Evolutionary conservation across 2,329 filamentous ascomycete genomes (phyloP).

Genomic region (Venturia pyrina): DNA sequence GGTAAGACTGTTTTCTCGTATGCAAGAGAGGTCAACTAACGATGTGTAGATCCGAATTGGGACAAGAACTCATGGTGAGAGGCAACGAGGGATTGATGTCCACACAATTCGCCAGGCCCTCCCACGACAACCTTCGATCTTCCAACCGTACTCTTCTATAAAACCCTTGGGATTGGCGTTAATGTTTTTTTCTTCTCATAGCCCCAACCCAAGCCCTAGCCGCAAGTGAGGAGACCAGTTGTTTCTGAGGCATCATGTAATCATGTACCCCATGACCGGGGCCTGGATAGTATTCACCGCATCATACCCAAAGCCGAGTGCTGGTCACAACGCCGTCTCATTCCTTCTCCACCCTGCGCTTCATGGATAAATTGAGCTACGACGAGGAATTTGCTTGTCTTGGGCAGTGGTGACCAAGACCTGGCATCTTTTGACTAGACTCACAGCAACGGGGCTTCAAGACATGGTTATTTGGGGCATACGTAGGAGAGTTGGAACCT

Average conservation of each 20-base stretch:
- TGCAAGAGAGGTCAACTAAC: constrained; percentile 1
- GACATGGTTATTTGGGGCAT: not conserved
- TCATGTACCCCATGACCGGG: not conserved
- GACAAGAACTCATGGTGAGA: constrained; percentile 75
- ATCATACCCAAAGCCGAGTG: no score
- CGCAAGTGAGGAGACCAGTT: not conserved
- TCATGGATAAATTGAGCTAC: not conserved
- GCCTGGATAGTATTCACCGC: not conserved
- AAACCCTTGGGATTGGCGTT: not conserved
- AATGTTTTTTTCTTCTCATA: not conserved
- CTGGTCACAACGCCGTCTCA: no score
- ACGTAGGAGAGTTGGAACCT: not conserved
- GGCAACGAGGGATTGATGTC: not conserved
- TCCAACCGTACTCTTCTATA: not conserved
- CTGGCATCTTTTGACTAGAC: not conserved
- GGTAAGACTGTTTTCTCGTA: constrained; percentile 44
- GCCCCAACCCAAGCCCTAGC: not conserved
- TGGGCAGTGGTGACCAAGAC: not conserved
- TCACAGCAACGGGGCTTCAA: not conserved
- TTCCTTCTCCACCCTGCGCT: no score
- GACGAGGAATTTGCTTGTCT: not conserved
- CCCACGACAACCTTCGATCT: not conserved
- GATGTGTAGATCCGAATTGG: constrained; percentile 66
- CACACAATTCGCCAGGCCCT: not conserved
- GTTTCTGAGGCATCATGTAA: not conserved